Base-by-base conservation (phyloP, 2,329 filamentous ascomycete genomes). In the Microcyclospora tardicrescens region DNA sequence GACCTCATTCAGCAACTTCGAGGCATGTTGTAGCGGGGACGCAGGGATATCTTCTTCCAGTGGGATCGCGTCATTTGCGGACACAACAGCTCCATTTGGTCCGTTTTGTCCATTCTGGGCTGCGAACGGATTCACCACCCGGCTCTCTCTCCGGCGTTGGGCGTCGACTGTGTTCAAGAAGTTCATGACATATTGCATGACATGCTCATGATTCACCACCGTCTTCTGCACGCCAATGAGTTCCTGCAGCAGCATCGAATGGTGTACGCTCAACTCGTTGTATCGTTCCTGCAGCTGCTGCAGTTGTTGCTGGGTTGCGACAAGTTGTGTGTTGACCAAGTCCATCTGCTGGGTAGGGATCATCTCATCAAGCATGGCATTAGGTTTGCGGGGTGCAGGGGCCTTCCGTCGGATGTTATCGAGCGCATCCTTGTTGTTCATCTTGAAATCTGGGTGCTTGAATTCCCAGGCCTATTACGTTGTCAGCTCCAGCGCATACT, bases 381-480 rank as follows among this genome's bases (percentile, higher is more conserved):
- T 66, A 27, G 72, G 62, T 58, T 95, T 96, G 48, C 89, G 72
- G 2, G 89, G 84, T 2, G 89, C 86, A 0, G 91, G 91, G 2
- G 91, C 89, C 65, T 98, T 98, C 51, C 91, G 75, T 53, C 86
- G 78, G 55, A 98, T 98, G 51, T 95, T 96, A 56, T 98, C 91
- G 35, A 98, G 71, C 34, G 86, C 91, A 57, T 95, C 86, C 61
- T 95, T 95, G 63, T 89, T 93, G 62, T 95, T 89, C 48, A 83
- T 81, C 52, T 86, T 83, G 66, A 98, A 98, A 54, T 94, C 86
- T 10, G 89, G 89, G 56, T 98, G 91, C 59, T 91, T 93, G 60
- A 98, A 98, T 58, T 98, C 91, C 84, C 84, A 93, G 10, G 81
- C 77, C 83, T 91, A 54, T 27, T 38, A 16, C 35, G 38, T 12